Evolutionary conservation across 2,329 filamentous ascomycete genomes (phyloP).

Genomic region (Lecanoromycetidae sp.): DNA sequence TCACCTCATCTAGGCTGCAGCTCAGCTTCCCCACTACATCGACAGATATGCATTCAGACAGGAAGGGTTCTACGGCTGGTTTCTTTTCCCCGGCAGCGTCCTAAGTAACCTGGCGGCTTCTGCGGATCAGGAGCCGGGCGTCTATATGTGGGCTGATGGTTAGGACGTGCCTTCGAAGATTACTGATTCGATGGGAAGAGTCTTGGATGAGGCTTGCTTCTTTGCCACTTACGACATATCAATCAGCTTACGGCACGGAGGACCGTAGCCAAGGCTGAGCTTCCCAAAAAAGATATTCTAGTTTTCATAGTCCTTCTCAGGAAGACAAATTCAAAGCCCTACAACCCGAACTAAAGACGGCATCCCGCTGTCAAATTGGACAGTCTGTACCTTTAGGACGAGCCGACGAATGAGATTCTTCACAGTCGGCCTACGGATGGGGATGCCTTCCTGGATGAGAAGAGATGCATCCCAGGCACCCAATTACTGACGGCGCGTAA

Average conservation of each 20-base stretch:
- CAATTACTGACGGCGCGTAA: neutral
- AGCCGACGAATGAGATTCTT: neutral
- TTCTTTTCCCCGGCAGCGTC: neutral
- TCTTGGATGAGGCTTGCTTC: neutral
- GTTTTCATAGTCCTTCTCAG: neutral
- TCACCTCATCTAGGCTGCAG: neutral
- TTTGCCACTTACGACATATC: neutral
- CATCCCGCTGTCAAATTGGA: constrained; percentile 1
- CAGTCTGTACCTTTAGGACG: neutral
- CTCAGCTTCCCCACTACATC: neutral
- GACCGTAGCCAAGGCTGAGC: neutral
- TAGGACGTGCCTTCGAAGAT: neutral
- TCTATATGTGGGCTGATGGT: too few relatives aligned
- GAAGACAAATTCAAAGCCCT: neutral
- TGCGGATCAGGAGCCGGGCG: neutral
- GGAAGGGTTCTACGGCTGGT: too few relatives aligned
- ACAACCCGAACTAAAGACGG: neutral
- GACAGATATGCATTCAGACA: too few relatives aligned
- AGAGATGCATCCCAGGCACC: neutral
- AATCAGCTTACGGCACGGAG: constrained; percentile 9
- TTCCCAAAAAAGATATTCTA: neutral
- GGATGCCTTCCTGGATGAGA: neutral
- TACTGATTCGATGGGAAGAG: neutral
- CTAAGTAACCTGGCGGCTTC: neutral
- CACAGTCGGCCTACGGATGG: neutral